phyloP scores from a whole-genome alignment of 2,329 filamentous ascomycete genomes.

The Eutypa lata region DNA sequence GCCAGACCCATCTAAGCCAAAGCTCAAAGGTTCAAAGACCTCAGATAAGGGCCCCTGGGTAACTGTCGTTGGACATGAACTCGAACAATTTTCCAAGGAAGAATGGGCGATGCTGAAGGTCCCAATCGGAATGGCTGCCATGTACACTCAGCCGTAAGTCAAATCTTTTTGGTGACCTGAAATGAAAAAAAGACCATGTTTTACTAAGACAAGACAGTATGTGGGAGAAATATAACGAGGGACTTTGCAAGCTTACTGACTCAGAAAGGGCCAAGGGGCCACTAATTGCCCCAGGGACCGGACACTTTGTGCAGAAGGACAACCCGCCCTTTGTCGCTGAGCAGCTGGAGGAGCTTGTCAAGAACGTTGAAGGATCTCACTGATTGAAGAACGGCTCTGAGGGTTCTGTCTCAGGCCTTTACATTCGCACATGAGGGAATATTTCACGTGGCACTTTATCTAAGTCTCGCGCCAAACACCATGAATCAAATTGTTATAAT shows the following conservation, averaged over 20 bases:
- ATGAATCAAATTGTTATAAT: no score
- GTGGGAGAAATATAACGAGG: slow-evolving; percentile 30
- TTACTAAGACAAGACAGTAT: slow-evolving; percentile 19
- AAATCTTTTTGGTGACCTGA: not conserved
- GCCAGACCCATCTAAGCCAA: slow-evolving; percentile 23
- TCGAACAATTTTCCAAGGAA: slow-evolving; percentile 24
- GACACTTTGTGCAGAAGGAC: slow-evolving; percentile 32
- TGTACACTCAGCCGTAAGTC: slow-evolving; percentile 29
- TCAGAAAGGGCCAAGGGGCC: slow-evolving; percentile 20
- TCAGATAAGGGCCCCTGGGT: slow-evolving; percentile 23
- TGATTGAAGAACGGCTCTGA: no score
- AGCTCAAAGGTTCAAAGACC: slow-evolving; percentile 20
- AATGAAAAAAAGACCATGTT: no score
- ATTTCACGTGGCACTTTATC: no score
- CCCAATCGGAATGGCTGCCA: slow-evolving; percentile 24
- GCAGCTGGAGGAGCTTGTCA: slow-evolving; percentile 15
- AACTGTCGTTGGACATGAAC: slow-evolving; percentile 28
- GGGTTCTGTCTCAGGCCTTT: no score
- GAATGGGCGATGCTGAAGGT: slow-evolving; percentile 29
- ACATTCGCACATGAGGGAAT: no score
- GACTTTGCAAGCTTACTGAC: slow-evolving; percentile 25
- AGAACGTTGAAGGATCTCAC: slow-evolving; percentile 14
- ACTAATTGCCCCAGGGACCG: slow-evolving; percentile 26
- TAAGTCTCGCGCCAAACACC: no score
- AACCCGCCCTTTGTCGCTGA: slow-evolving; percentile 23